Percentiles rank a stretch among this genome's conserved stretches.
Evolutionary conservation across 1,284 basidiomycete species (phyloP).

Genomic region (Cryptococcus sp.): DNA sequence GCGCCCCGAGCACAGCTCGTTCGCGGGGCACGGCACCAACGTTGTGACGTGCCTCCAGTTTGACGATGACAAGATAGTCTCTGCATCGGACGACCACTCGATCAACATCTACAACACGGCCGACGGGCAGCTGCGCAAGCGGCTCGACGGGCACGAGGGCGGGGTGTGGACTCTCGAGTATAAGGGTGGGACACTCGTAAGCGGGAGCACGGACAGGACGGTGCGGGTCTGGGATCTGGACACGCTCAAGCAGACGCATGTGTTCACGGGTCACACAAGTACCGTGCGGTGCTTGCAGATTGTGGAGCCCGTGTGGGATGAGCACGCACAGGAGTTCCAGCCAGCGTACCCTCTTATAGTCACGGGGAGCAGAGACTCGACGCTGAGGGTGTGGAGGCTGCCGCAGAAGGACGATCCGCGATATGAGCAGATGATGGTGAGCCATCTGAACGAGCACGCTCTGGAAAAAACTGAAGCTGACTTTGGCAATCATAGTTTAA

Average conservation of each 20-base stretch:
- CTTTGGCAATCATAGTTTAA: background rate
- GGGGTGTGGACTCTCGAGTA: conserved; percentile 86
- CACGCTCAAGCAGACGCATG: conserved; percentile 75
- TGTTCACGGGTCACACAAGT: conserved; percentile 89
- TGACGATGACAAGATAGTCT: conserved; percentile 87
- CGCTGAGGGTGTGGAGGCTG: conserved; percentile 83
- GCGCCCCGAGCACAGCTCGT: conserved; percentile 61
- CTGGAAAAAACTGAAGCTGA: background rate
- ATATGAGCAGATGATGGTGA: conserved; percentile 11
- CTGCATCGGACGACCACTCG: conserved; percentile 67
- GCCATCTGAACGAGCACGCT: background rate
- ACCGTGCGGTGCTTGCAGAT: conserved; percentile 62
- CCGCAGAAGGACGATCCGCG: conserved; percentile 73
- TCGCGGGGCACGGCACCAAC: conserved; percentile 79
- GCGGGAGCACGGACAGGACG: conserved; percentile 88
- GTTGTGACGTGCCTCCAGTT: conserved; percentile 93
- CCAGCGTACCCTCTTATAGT: conserved; percentile 70
- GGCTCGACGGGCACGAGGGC: conserved; percentile 84
- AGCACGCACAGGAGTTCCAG: conserved; percentile 50
- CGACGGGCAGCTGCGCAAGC: conserved; percentile 69
- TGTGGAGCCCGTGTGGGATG: conserved; percentile 51
- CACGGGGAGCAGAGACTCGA: conserved; percentile 87
- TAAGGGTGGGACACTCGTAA: conserved; percentile 77
- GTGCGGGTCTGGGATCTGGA: conserved; percentile 88
- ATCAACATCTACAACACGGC: conserved; percentile 85